Percentiles rank a stretch among this genome's conserved stretches.
Evolutionary conservation across 176 grass and related monocot genomes (phyloP).

Genomic region (Eremochloa ophiuroides): DNA sequence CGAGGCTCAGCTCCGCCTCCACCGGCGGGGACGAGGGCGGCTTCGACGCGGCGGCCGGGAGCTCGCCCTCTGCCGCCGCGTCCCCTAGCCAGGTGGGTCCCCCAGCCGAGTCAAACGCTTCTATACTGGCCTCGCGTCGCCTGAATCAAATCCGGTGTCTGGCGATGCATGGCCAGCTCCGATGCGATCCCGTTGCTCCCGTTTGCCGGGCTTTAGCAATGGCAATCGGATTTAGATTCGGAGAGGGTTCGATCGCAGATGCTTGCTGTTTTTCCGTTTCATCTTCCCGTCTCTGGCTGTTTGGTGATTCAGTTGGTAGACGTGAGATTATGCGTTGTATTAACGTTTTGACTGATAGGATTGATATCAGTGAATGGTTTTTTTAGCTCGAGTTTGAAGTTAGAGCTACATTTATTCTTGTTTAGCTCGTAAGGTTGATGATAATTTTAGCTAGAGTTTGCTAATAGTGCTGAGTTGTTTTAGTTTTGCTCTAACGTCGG

Average conservation of each 20-base stretch:
- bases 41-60: conserved; percentile 37
- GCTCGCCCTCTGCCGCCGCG: conserved; percentile 50
- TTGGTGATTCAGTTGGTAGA: conserved; percentile 37
- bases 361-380: background rate
- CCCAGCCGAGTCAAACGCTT: conserved; percentile 34
- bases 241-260: conserved; percentile 16
- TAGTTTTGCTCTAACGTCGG: no score
- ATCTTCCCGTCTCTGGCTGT: background rate
- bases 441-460: no score
- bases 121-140: background rate
- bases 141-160: conserved; percentile 30
- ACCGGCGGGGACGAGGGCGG: conserved; percentile 48
- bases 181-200: conserved; percentile 31
- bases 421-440: background rate
- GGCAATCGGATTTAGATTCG: conserved; percentile 41
- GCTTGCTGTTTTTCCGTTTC: background rate
- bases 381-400: conserved; percentile 4
- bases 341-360: conserved; percentile 22
- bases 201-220: conserved; percentile 15
- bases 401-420: background rate
- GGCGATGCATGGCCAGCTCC: conserved; percentile 11
- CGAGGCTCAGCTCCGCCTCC: conserved; percentile 51
- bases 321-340: conserved; percentile 14
- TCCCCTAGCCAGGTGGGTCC: conserved; percentile 53
- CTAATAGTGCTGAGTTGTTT: no score